Base-by-base conservation (phyloP, 2,329 filamentous ascomycete species). In the Paradendryphiella salina region DNA sequence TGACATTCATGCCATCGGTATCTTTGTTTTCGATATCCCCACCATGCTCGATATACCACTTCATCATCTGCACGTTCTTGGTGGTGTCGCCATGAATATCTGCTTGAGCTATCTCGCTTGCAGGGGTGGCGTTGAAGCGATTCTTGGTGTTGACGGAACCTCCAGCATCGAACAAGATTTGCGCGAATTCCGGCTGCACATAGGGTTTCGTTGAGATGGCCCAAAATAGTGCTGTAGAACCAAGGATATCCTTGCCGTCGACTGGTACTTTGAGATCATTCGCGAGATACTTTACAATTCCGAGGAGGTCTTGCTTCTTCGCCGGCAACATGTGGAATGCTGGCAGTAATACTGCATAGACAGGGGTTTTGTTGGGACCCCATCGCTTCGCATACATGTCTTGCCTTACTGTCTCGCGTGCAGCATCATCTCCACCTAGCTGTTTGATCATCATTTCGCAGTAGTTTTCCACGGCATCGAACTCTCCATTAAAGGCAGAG, bases 11-110 rank as follows among this genome's bases (percentile, higher is more conserved):
- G 2, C 59, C 59, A 42, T 62, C 57, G 3, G 45, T 50, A 14
- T 62, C 59, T 26, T 56, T 61, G 20, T 37, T 50, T 14, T 59
- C 48, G 5, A 62, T 50, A 37, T 62, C 55, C 1, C 59, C 57
- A 3, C 59, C 59, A 37, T 62, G 57, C 41, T 54, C 37, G 4
- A 60, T 35, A 28, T 47, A 61, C 59, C 57, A 62, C 44, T 37
- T 46, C 35, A 62, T 36, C 57, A 59, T 60, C 18, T 44, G 46
- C 26, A 57, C 52, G 35, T 51, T 56, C 21, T 42, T 44, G 17
- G 10, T 37, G 14, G 53, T 52, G 18, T 55, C 48, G 6, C 53
- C 52, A 13, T 57, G 32, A 2, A 60, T 31, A 31, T 58, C 50
- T 10, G 50, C 59, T 21, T 59, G 52, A 1, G 46, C 48, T 17